These are phyloP conservation scores for Solanum verrucosum DNA, from an alignment of 257 asterid species.

Conservation along the genomic window DNA sequence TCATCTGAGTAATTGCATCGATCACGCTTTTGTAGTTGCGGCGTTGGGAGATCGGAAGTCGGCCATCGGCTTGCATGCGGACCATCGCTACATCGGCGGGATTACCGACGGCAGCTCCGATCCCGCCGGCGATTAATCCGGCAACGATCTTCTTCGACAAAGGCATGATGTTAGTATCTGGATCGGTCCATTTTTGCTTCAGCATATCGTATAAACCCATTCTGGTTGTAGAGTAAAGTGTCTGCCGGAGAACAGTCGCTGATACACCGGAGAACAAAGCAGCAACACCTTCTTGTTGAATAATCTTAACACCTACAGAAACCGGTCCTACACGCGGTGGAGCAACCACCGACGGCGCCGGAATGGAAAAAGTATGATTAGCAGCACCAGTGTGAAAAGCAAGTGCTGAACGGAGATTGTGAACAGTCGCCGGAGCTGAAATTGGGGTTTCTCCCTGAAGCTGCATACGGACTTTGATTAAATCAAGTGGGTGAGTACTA, in stretches of 20 bases:
- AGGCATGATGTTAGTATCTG: slow-evolving; percentile 41
- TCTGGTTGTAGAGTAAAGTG: slow-evolving; percentile 78
- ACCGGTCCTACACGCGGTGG: slow-evolving; percentile 57
- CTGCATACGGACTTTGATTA: slow-evolving; percentile 84
- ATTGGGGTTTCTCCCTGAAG: slow-evolving; percentile 57
- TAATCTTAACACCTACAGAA: slow-evolving; percentile 49
- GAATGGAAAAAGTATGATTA: slow-evolving; percentile 11
- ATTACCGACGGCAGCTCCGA: slow-evolving; percentile 89
- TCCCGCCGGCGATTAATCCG: slow-evolving; percentile 73
- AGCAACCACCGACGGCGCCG: slow-evolving; percentile 25
- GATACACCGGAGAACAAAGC: slow-evolving; percentile 89
- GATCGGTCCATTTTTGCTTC: slow-evolving; percentile 68
- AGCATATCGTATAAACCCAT: slow-evolving; percentile 83
- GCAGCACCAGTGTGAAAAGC: slow-evolving; percentile 26
- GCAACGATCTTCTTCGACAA: slow-evolving; percentile 49
- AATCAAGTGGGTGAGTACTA: slow-evolving; percentile 73
- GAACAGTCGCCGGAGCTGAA: slow-evolving; percentile 7
- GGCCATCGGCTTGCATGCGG: slow-evolving; percentile 94
- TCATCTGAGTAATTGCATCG: slow-evolving; percentile 78
- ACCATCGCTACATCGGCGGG: slow-evolving; percentile 97
- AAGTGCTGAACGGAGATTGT: slow-evolving; percentile 49
- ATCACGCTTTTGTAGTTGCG: slow-evolving; percentile 81
- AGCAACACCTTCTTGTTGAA: slow-evolving; percentile 61
- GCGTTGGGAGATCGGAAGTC: slow-evolving; percentile 63
- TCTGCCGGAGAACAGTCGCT: slow-evolving; percentile 91